Conservation (phyloP, 2,329 filamentous ascomycete genomes). For the Penicillium sp. region DNA sequence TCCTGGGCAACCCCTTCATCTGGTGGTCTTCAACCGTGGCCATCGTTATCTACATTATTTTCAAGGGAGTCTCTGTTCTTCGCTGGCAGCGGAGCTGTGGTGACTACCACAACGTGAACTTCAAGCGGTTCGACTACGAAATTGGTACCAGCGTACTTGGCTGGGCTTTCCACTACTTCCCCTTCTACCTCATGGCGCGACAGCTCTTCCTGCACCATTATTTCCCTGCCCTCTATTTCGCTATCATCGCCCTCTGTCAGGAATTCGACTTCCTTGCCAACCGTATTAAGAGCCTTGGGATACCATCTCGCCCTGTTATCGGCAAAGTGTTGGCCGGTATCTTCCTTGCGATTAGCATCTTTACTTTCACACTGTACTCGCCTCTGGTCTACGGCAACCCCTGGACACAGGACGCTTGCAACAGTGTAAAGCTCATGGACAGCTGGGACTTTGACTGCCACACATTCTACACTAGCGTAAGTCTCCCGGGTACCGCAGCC, state of each 20-base stretch:
- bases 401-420: conserved; percentile 86
- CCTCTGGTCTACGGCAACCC: conserved; percentile 86
- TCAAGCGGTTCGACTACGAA: conserved; percentile 98
- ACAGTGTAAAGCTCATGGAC: conserved; percentile 72
- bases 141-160: conserved; percentile 80
- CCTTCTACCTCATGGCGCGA: conserved; percentile 94
- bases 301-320: conserved; percentile 61
- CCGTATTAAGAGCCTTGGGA: conserved; percentile 59
- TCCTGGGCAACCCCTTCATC: conserved; percentile 86
- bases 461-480: conserved; percentile 77
- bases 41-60: conserved; percentile 64
- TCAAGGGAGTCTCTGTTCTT: conserved; percentile 80
- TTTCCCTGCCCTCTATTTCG: conserved; percentile 93
- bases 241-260: conserved; percentile 79
- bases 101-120: conserved; percentile 71
- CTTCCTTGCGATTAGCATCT: conserved; percentile 65
- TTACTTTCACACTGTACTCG: conserved; percentile 73
- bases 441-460: conserved; percentile 99
- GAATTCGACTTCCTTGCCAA: conserved; percentile 75
- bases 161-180: conserved; percentile 98
- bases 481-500: conserved; percentile 46
- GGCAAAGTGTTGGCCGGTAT: conserved; percentile 62
- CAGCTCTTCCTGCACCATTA: conserved; percentile 98
- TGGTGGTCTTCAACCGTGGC: conserved; percentile 85
- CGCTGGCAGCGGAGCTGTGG: conserved; percentile 89